These are phyloP conservation scores for Penicillium taxi DNA, from an alignment of 495 filamentous ascomycete genomes.

Conservation along the genomic window DNA sequence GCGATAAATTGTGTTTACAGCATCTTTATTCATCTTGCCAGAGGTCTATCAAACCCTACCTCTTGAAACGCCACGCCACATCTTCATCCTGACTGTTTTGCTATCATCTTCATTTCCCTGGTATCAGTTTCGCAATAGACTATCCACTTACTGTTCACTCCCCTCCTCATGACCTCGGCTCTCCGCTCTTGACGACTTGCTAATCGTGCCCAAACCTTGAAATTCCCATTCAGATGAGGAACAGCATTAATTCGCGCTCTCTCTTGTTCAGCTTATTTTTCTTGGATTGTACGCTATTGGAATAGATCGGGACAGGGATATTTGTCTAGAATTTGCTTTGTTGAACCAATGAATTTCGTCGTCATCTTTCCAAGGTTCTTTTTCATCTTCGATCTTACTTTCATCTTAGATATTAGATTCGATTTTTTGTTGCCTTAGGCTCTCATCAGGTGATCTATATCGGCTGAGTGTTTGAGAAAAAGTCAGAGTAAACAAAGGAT, in stretches of 20 bases:
- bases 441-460: too few species aligned
- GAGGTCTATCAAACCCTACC: neutral
- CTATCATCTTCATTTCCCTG: conserved; percentile 3
- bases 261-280: conserved; percentile 11
- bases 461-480: too few species aligned
- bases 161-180: too few species aligned
- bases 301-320: conserved; percentile 3
- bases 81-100: conserved; percentile 7
- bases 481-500: too few species aligned
- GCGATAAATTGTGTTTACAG: conserved; percentile 7
- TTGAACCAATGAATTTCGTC: too few species aligned
- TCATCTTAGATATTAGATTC: too few species aligned
- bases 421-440: too few species aligned
- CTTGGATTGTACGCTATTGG: conserved; percentile 4
- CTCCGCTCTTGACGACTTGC: conserved; percentile 14
- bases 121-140: conserved; percentile 16
- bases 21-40: conserved; percentile 11
- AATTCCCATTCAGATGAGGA: conserved; percentile 8
- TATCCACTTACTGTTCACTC: conserved; percentile 17
- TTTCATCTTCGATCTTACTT: too few species aligned
- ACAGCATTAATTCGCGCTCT: conserved; percentile 20
- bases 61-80: conserved; percentile 16
- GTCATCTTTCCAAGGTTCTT: too few species aligned
- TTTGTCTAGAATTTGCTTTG: too few species aligned
- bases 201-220: conserved; percentile 9